Evolutionary conservation across 768 basidiomycete genomes (phyloP), one percentile per base, ranked within the genome.

Genomic region (Leccinum variicolor): DNA sequence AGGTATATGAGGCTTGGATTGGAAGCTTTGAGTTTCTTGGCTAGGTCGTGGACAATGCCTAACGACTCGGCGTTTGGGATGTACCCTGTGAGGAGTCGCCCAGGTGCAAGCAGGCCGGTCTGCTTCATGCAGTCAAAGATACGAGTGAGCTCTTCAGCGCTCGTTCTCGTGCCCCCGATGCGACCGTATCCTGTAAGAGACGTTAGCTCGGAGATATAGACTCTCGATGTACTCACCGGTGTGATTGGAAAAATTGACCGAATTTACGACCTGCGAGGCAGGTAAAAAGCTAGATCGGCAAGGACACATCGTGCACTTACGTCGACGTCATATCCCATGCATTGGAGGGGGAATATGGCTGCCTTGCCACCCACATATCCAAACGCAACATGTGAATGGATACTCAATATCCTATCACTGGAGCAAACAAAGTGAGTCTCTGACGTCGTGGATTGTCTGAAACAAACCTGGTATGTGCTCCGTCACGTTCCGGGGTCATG

Each of bases 191-290:
- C 94, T 96, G 62, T 21, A 26, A 34, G 21, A 0, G 17, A 54
- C 28, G 26, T 33, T 14, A 39, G 19, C 33, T 21, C 19, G 36
- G n/a, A 4, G 5, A 10, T 6, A 21, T 28, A 31, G 23, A 62
- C 4, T 11, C 26, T 4, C 15, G 34, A 21, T 21, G 15, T 5
- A 64, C 79, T 55, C 55, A 90, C 93, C 94, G 6, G 93, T 81
- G 70, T 99, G 96, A 64, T 98, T 99, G 8, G 92, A 92, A 70
- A 90, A 98, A 66, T 97, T 90, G 36, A 98, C 95, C 1, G 93
- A 93, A 68, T 94, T 95, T 21, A 96, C 82, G 55, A 89, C 82
- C 89, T 91, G 56, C 8, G 49, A 31, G 3, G 43, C n/a, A 41
- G 65, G 26, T 33, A 17, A 10, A 48, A 21, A 9, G 28, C 47